Conservation (phyloP, 192 early-diverging fungal species). For the Backusella sp. region DNA sequence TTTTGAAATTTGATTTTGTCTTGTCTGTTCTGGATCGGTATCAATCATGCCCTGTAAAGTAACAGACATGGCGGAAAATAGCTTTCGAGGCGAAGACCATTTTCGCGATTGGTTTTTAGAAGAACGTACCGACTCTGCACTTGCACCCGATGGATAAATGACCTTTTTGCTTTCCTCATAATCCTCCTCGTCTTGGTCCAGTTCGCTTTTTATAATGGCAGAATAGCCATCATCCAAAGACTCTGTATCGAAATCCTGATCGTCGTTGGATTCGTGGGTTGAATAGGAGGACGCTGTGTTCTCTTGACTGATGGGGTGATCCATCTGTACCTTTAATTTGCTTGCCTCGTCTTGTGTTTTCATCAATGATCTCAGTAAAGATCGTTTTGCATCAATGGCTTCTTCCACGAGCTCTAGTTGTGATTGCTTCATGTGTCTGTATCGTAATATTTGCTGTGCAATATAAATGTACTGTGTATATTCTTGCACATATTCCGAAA, state of each 20-base stretch:
- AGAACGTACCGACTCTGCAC: conserved; percentile 13
- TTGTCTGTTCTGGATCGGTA: conserved; percentile 85
- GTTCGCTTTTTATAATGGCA: not conserved
- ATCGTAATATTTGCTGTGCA: conserved; percentile 1
- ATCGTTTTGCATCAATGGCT: not conserved
- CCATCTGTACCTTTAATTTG: not conserved
- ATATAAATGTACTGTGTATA: conserved; percentile 13
- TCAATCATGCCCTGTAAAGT: conserved; percentile 93
- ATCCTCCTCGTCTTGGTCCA: not conserved
- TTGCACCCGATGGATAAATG: conserved; percentile 17
- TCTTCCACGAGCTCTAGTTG: conserved; percentile 3
- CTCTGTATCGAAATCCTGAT: not conserved
- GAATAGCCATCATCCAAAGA: conserved; percentile 17
- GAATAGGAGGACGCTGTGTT: not conserved
- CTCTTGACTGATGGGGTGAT: not conserved
- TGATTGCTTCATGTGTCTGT: conserved; percentile 4
- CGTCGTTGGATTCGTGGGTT: not conserved
- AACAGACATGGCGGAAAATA: conserved; percentile 51
- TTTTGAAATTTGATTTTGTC: conserved; percentile 80
- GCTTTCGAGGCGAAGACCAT: conserved; percentile 42
- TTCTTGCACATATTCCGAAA: conserved; percentile 7
- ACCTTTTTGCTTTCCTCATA: not conserved
- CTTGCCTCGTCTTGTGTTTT: not conserved
- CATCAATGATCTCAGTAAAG: not conserved
- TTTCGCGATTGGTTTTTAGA: conserved; percentile 33